Conservation (phyloP, 371 early-diverging fungal genomes). For the Dentiscutata heterogama region DNA sequence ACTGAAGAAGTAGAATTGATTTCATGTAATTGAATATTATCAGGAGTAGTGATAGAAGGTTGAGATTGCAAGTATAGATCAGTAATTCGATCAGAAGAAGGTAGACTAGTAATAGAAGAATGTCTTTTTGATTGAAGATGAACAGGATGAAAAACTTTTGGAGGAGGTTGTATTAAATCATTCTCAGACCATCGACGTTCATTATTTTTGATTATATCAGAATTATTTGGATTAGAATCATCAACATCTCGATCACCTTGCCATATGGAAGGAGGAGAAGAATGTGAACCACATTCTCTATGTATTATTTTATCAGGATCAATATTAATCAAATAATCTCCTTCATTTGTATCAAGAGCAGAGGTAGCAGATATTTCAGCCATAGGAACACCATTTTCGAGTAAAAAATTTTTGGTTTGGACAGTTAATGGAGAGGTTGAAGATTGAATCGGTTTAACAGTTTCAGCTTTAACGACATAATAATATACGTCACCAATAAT, state of each 20-base stretch:
- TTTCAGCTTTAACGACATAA: constrained; percentile 55
- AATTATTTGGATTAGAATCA: not conserved
- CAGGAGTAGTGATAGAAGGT: too few species aligned
- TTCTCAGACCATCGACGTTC: not conserved
- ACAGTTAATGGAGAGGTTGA: not conserved
- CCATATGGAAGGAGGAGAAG: constrained; percentile 1
- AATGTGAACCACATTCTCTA: not conserved
- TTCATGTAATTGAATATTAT: too few species aligned
- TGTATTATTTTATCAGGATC: not conserved
- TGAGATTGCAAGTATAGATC: too few species aligned
- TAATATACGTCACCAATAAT: constrained; percentile 84
- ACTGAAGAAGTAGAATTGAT: too few species aligned
- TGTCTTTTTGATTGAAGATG: not conserved
- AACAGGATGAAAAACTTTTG: not conserved
- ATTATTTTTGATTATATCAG: not conserved
- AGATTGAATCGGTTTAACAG: not conserved
- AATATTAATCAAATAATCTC: not conserved
- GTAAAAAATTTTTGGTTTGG: not conserved
- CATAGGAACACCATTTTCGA: not conserved
- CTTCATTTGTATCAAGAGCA: constrained; percentile 48
- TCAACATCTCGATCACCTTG: not conserved
- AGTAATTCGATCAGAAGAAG: too few species aligned
- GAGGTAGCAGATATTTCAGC: constrained; percentile 45
- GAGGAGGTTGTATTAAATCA: constrained; percentile 12
- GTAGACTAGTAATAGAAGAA: too few species aligned